phyloP scores from a whole-genome alignment of 768 basidiomycete genomes.

The Leccinellum albellum region DNA sequence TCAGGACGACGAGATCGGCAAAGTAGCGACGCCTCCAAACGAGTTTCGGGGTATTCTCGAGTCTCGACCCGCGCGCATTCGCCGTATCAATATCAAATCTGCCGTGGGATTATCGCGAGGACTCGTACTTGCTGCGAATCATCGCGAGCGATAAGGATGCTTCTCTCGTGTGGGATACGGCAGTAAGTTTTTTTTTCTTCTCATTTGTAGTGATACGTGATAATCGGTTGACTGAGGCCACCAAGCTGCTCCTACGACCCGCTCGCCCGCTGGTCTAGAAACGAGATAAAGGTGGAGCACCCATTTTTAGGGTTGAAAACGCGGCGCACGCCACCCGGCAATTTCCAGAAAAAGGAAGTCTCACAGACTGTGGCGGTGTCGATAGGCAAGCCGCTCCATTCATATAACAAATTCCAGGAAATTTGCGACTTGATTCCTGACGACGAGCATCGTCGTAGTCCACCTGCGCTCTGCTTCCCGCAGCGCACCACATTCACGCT shows the following conservation, averaged over 20 bases:
- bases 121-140: neutral
- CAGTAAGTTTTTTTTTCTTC: constrained; percentile 4
- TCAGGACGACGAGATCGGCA: neutral
- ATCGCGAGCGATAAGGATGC: constrained; percentile 10
- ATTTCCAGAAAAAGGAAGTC: constrained; percentile 15
- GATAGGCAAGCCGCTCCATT: constrained; percentile 15
- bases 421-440: constrained; percentile 17
- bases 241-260: no score
- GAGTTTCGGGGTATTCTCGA: constrained; percentile 2
- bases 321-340: neutral
- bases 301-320: no score
- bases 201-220: neutral
- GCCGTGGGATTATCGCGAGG: neutral
- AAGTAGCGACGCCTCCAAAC: neutral
- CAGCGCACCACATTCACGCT: neutral
- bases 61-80: neutral
- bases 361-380: constrained; percentile 16
- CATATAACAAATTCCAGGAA: constrained; percentile 22
- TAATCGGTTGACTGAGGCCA: neutral
- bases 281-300: no score
- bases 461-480: neutral
- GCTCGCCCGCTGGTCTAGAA: neutral
- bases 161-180: constrained; percentile 8
- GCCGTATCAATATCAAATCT: neutral
- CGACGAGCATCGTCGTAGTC: constrained; percentile 12